Conservation (phyloP, 2,329 filamentous ascomycete species). For the Penicillium sp. region DNA sequence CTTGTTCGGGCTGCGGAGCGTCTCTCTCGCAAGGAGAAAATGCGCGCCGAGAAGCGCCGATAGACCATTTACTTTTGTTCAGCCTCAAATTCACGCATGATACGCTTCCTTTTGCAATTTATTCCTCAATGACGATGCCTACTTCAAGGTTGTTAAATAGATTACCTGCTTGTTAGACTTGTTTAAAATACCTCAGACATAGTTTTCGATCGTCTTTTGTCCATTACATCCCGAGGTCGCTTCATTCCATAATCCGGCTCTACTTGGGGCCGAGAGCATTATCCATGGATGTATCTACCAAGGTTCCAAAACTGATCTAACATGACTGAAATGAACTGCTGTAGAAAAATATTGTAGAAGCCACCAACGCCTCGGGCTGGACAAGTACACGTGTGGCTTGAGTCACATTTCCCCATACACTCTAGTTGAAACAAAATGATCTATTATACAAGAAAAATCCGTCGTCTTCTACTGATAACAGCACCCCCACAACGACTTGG, state of each 20-base stretch:
- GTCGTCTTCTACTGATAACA: not conserved
- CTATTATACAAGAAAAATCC: constrained; percentile 9
- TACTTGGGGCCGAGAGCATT: not conserved
- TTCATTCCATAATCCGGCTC: not conserved
- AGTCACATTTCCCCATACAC: not conserved
- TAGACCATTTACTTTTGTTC: constrained; percentile 21
- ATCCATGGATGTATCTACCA: too few species aligned
- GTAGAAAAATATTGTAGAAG: not conserved
- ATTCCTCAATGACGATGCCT: constrained; percentile 4
- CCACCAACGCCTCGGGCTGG: constrained; percentile 4
- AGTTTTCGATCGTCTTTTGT: not conserved
- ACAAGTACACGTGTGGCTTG: constrained; percentile 1
- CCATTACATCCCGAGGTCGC: too few species aligned
- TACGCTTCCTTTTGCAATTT: constrained; percentile 16
- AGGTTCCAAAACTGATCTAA: not conserved
- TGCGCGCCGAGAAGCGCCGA: constrained; percentile 43
- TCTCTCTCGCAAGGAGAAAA: constrained; percentile 56
- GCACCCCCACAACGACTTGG: not conserved
- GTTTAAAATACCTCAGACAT: not conserved
- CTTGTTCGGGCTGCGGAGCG: constrained; percentile 58
- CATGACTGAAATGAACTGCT: not conserved
- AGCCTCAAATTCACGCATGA: constrained; percentile 11
- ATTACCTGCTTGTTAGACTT: not conserved
- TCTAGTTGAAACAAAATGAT: constrained; percentile 12
- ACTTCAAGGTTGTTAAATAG: constrained; percentile 1